Evolutionary conservation across 352 stramenopile species (phyloP).

Genomic region (Phytopythium mirpurense): DNA sequence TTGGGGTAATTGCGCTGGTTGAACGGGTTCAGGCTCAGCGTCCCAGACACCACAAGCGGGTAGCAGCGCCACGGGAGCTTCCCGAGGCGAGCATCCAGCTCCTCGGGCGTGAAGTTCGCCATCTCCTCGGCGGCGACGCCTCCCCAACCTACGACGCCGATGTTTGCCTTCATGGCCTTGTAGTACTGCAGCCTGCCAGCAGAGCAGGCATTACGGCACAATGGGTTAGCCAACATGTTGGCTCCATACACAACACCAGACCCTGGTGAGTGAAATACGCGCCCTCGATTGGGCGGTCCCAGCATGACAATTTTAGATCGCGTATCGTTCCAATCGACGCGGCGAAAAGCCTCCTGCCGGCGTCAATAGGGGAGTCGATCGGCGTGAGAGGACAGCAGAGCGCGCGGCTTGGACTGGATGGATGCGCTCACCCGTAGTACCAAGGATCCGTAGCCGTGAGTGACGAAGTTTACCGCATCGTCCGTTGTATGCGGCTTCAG

Average conservation of each 20-base stretch:
- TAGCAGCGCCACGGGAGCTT: conserved; percentile 62
- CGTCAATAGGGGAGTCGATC: no score
- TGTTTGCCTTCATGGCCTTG: conserved; percentile 46
- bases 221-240: background rate
- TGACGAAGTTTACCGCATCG: conserved; percentile 64
- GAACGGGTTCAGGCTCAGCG: conserved; percentile 69
- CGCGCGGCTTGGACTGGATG: background rate
- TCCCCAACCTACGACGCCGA: conserved; percentile 50
- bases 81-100: conserved; percentile 50
- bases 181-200: conserved; percentile 47
- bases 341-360: conserved; percentile 72
- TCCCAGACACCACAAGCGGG: conserved; percentile 54
- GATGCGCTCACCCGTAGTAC: conserved; percentile 42
- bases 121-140: conserved; percentile 60
- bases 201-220: background rate
- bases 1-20: conserved; percentile 73
- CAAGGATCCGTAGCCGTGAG: conserved; percentile 62
- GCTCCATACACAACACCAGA: no score
- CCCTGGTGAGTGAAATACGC: background rate
- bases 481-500: conserved; percentile 60
- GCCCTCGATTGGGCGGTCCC: conserved; percentile 65
- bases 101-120: conserved; percentile 22
- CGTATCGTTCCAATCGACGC: conserved; percentile 65
- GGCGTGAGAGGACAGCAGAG: background rate
- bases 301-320: conserved; percentile 76